Evolutionary conservation across 2,329 filamentous ascomycete genomes (phyloP).

Genomic region (Calcarisporium arbuscula): DNA sequence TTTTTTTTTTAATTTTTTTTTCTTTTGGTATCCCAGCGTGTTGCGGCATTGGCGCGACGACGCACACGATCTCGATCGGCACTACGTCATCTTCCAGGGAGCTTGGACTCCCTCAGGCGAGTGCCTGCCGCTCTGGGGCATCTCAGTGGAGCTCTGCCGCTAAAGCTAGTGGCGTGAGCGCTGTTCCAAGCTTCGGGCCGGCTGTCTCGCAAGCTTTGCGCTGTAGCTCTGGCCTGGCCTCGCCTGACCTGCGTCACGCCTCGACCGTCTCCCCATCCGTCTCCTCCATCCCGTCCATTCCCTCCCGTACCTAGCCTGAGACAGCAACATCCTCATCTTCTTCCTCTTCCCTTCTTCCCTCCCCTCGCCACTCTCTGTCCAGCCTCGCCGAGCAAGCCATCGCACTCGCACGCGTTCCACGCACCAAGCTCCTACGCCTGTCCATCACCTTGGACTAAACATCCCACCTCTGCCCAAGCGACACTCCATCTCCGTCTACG

Average conservation of each 20-base stretch:
- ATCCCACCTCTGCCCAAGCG: neutral
- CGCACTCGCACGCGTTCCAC: too few relatives aligned
- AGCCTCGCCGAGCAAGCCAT: too few relatives aligned
- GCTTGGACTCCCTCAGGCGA: too few relatives aligned
- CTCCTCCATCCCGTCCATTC: neutral
- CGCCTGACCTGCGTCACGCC: constrained; percentile 1
- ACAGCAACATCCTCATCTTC: neutral
- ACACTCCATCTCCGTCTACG: neutral
- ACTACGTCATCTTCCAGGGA: too few relatives aligned
- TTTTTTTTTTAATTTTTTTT: too few relatives aligned
- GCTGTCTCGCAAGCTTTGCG: neutral
- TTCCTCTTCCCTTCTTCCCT: neutral
- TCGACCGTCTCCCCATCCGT: neutral
- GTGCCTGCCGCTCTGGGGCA: too few relatives aligned
- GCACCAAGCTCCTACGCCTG: too few relatives aligned
- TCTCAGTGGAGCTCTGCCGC: too few relatives aligned
- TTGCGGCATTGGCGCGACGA: too few relatives aligned
- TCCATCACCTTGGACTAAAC: constrained; percentile 1
- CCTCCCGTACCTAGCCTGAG: neutral
- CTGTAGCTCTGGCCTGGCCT: neutral
- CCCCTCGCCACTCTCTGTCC: too few relatives aligned
- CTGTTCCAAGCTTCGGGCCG: neutral
- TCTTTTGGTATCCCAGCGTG: too few relatives aligned
- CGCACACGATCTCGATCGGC: too few relatives aligned
- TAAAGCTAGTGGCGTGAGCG: constrained; percentile 4